phyloP scores from a whole-genome alignment of 1,139 yeast genomes.

The Candida albicans region DNA sequence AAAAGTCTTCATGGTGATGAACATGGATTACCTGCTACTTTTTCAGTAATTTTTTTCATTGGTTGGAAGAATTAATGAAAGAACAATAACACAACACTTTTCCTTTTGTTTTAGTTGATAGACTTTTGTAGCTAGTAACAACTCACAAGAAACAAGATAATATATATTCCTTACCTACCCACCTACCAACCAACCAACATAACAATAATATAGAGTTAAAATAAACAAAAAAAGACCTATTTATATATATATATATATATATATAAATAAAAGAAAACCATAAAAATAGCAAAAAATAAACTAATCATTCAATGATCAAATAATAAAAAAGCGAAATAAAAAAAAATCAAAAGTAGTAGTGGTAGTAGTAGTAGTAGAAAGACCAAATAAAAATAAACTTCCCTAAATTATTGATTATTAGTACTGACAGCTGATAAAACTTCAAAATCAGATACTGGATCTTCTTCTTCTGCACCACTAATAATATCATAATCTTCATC shows the following conservation, averaged over 20 bases:
- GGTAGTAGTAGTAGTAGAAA: neutral
- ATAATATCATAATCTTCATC: slow-evolving; percentile 33
- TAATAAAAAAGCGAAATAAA: neutral
- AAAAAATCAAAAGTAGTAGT: neutral
- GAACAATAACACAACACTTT: neutral
- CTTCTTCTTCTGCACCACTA: slow-evolving; percentile 30
- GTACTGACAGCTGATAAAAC: slow-evolving; percentile 34
- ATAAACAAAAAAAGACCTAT: neutral
- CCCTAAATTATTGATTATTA: slow-evolving; percentile 8
- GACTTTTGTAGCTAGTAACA: neutral
- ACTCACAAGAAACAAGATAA: neutral
- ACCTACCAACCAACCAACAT: neutral
- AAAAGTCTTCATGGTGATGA: slow-evolving; percentile 69
- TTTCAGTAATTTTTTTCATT: slow-evolving; percentile 75
- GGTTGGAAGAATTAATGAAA: slow-evolving; percentile 69
- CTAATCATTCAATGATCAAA: neutral
- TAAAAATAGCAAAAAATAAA: neutral
- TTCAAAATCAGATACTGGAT: slow-evolving; percentile 39
- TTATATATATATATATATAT: too few species aligned
- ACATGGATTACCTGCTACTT: slow-evolving; percentile 60
- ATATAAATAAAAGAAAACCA: too few species aligned
- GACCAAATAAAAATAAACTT: neutral
- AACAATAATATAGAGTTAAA: neutral
- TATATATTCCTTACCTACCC: neutral
- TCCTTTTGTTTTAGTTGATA: neutral